Conservation (phyloP, 2,329 filamentous ascomycete genomes). For the Xylariaceae sp. region DNA sequence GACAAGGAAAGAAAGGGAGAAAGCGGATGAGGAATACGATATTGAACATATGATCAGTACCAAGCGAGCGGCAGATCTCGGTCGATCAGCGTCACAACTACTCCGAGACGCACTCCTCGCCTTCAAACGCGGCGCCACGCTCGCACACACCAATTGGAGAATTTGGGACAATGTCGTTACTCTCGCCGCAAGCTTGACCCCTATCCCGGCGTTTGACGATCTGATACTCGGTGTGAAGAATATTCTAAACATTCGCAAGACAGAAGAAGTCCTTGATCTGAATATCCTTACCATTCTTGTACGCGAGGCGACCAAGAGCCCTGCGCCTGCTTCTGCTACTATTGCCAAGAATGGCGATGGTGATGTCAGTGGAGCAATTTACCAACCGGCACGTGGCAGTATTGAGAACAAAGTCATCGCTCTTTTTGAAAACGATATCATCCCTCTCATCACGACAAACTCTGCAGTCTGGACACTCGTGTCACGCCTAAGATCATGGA, state of each 20-base stretch:
- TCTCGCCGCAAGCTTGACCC: constrained; percentile 71
- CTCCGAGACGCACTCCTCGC: constrained; percentile 74
- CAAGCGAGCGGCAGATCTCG: constrained; percentile 25
- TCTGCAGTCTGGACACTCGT: constrained; percentile 74
- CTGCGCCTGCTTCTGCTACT: constrained; percentile 23
- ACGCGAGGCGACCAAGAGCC: constrained; percentile 55
- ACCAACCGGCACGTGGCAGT: constrained; percentile 53
- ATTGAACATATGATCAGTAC: constrained; percentile 30
- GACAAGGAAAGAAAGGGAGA: constrained; percentile 16
- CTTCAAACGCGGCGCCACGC: constrained; percentile 78
- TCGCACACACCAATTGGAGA: constrained; percentile 81
- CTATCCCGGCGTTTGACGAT: constrained; percentile 65
- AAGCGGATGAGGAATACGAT: constrained; percentile 19
- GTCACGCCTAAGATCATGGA: constrained; percentile 68
- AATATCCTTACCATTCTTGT: constrained; percentile 70
- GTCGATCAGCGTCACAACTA: constrained; percentile 53
- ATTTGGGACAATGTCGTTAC: constrained; percentile 98
- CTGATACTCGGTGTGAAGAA: constrained; percentile 71
- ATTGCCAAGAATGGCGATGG: no score
- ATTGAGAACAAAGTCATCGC: constrained; percentile 61
- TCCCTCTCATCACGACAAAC: constrained; percentile 79
- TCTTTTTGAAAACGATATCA: constrained; percentile 69
- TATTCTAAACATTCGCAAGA: constrained; percentile 71
- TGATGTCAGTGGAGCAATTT: constrained; percentile 22
- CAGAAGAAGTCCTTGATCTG: constrained; percentile 74